Base-by-base conservation (phyloP, 768 basidiomycete species). In the Cytidiella melzeri region DNA sequence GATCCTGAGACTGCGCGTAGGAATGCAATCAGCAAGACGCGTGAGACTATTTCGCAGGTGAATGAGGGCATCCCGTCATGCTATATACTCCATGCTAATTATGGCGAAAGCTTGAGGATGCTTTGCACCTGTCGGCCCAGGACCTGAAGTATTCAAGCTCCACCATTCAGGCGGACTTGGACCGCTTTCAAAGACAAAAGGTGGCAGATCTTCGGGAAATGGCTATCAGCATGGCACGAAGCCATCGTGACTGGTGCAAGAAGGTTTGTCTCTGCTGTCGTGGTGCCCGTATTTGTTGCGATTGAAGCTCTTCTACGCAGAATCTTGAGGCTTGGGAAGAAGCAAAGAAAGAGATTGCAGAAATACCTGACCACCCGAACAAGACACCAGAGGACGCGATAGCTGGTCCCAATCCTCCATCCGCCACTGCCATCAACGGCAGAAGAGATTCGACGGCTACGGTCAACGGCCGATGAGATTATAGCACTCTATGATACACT, bases 261-360 rank as follows among this genome's bases (percentile, higher is more conserved):
- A 90, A 93, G 83, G 95, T 92, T 52, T 24, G 61, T 45, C 34
- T 40, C n/a, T n/a, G 40, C 12, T 27, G 12, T 37, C 15, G 27
- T 41, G 19, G 36, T 36, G 37, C 42, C 38, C 5, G 34, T 47
- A 40, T 53, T 50, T 21, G 21, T 39, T 43, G 43, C 42, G 38
- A 12, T 20, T 51, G n/a, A 27, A 25, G 34, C n/a, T 53, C 38
- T 64, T 48, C 57, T 38, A 50, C 7, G 38, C 57, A 97, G 95
- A 99, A 98, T 69, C 73, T 99, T 43, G 90, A 96, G 61, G 89
- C 87, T 46, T 99, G 96, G 96, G 87, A 95, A 69, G 92, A 92
- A 60, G 96, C 92, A 7, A 91, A 91, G 73, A 80, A 78, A 57
- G 93, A 95, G 61, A 89, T 96, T 55, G 81, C 83, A 47, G 85